These are phyloP conservation scores for Kwoniella bestiolae DNA, from an alignment of 768 basidiomycete species.

Conservation along the genomic window DNA sequence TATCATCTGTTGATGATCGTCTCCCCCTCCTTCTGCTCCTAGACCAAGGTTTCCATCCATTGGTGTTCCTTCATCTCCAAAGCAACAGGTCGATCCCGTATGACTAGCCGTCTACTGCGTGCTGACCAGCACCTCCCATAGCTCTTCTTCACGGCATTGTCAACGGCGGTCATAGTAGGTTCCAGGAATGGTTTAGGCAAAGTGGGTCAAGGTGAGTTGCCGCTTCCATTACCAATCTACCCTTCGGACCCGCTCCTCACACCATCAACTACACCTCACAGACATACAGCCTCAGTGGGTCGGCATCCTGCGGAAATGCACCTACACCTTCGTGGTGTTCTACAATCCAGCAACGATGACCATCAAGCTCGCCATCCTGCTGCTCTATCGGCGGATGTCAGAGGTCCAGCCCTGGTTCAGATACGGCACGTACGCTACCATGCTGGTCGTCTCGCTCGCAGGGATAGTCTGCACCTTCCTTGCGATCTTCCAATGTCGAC, in stretches of 20 bases:
- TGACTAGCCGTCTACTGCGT: no score
- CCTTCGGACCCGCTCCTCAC: no score
- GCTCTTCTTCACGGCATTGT: constrained; percentile 34
- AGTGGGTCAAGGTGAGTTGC: constrained; percentile 38
- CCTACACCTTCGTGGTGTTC: constrained; percentile 51
- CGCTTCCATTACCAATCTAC: no score
- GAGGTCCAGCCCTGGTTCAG: constrained; percentile 45
- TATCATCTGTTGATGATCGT: background rate
- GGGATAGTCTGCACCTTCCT: constrained; percentile 54
- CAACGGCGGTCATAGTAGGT: constrained; percentile 35
- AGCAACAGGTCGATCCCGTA: no score
- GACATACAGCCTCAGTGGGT: constrained; percentile 24
- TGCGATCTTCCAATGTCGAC: constrained; percentile 53
- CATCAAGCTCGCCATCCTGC: constrained; percentile 44
- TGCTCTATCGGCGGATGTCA: constrained; percentile 53
- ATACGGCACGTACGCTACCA: constrained; percentile 39
- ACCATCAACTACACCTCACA: no score
- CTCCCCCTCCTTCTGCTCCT: background rate
- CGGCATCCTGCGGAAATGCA: constrained; percentile 21
- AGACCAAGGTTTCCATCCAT: background rate
- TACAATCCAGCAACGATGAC: constrained; percentile 55
- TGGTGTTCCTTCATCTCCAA: no score
- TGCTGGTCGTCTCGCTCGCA: constrained; percentile 46
- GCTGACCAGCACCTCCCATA: constrained; percentile 13
- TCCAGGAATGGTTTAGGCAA: constrained; percentile 44